Conservation (phyloP, 2,329 filamentous ascomycete genomes). For the Aspergillus texensis region DNA sequence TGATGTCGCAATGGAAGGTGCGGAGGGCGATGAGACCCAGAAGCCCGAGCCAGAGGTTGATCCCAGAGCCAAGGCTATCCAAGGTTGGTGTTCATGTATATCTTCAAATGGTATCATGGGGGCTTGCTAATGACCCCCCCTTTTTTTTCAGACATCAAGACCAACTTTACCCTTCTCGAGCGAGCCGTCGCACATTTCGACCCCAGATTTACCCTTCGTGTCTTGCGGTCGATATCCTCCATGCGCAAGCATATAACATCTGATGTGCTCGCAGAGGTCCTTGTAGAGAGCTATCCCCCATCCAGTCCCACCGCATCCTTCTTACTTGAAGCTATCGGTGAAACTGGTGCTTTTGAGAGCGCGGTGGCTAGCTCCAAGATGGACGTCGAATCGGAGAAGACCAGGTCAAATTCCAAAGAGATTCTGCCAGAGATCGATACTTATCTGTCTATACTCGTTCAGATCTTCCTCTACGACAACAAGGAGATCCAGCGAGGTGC, state of each 20-base stretch:
- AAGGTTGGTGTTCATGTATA: conserved; percentile 37
- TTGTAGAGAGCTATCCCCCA: conserved; percentile 76
- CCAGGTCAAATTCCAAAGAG: conserved; percentile 67
- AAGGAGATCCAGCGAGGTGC: conserved; percentile 79
- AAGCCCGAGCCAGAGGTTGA: conserved; percentile 50
- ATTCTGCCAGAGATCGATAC: conserved; percentile 84
- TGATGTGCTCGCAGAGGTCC: conserved; percentile 77
- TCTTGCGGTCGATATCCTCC: conserved; percentile 91
- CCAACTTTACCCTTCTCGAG: conserved; percentile 88
- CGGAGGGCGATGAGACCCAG: conserved; percentile 43
- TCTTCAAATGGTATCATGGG: background rate
- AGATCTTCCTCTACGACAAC: conserved; percentile 86
- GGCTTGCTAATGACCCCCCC: conserved; percentile 9
- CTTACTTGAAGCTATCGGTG: conserved; percentile 70
- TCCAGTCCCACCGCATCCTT: conserved; percentile 69
- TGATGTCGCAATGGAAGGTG: conserved; percentile 71
- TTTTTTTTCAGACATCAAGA: conserved; percentile 72
- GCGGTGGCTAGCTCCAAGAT: conserved; percentile 65
- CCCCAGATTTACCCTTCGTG: conserved; percentile 89
- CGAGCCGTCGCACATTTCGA: conserved; percentile 92
- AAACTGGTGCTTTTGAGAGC: conserved; percentile 65
- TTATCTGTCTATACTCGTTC: conserved; percentile 81
- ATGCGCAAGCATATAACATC: conserved; percentile 87
- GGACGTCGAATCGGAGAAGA: conserved; percentile 74
- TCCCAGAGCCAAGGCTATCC: conserved; percentile 53